Conservation (phyloP, 257 asterid genomes). For the Scutellaria minor region DNA sequence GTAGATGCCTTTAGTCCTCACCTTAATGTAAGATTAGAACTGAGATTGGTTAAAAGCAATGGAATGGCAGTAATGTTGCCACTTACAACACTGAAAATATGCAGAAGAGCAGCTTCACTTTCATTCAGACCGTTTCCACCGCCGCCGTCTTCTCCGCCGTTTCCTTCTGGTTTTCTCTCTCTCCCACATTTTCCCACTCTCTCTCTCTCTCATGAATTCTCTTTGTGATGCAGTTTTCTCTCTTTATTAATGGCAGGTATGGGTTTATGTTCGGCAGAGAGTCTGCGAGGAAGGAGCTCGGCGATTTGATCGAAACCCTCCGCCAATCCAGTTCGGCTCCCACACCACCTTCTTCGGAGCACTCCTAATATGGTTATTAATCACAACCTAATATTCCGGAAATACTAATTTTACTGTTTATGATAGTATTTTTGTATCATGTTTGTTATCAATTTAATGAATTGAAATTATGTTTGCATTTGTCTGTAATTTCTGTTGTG, state of each 20-base stretch:
- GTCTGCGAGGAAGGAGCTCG: constrained; percentile 82
- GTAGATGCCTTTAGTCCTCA: no score
- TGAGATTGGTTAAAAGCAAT: no score
- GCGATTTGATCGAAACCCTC: constrained; percentile 70
- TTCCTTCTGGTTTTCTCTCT: constrained; percentile 64
- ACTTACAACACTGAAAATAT: constrained; percentile 31
- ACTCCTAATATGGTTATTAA: constrained; percentile 40
- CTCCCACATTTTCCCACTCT: neutral
- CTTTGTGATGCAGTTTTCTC: neutral
- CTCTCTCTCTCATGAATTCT: neutral
- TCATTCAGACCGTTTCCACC: constrained; percentile 72
- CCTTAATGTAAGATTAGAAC: no score
- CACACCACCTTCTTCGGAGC: constrained; percentile 39
- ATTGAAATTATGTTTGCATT: neutral
- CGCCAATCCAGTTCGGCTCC: constrained; percentile 59
- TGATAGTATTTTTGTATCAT: neutral
- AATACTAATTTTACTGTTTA: neutral
- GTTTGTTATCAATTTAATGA: neutral
- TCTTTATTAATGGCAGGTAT: constrained; percentile 53
- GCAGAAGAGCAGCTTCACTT: constrained; percentile 73
- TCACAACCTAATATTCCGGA: neutral
- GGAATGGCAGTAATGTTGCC: no score
- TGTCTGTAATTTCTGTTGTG: neutral
- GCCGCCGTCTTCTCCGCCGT: constrained; percentile 91
- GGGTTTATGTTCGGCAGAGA: constrained; percentile 96